These are phyloP conservation scores for Hyaloscypha variabilis DNA, from an alignment of 495 filamentous ascomycete species.

Conservation along the genomic window DNA sequence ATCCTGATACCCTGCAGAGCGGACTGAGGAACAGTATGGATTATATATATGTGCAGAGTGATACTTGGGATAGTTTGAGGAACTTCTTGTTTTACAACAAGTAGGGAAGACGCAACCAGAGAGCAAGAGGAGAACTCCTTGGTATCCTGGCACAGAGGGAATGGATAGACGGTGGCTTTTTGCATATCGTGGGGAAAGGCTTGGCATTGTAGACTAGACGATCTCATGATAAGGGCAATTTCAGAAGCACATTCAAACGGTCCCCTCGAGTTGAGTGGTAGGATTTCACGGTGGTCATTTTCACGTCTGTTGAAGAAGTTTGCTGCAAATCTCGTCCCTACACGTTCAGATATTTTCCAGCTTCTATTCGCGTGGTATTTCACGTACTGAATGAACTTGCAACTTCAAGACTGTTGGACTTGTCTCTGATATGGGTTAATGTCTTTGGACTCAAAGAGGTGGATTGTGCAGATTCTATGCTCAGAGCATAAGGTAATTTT, in stretches of 20 bases:
- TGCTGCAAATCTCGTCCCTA: too few relatives aligned
- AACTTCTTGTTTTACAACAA: slow-evolving; percentile 86
- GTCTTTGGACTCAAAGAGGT: too few relatives aligned
- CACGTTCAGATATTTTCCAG: too few relatives aligned
- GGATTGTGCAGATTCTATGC: too few relatives aligned
- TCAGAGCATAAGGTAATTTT: too few relatives aligned
- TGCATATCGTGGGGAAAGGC: slow-evolving; percentile 13
- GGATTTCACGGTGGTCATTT: too few relatives aligned
- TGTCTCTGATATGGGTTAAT: too few relatives aligned
- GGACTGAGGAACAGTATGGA: slow-evolving; percentile 96
- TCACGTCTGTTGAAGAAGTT: too few relatives aligned
- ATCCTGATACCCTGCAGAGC: slow-evolving; percentile 85
- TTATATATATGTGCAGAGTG: slow-evolving; percentile 88
- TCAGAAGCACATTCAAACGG: background rate
- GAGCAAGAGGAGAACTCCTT: background rate
- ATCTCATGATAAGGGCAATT: slow-evolving; percentile 3
- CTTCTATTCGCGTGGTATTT: too few relatives aligned
- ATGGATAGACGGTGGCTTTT: slow-evolving; percentile 6
- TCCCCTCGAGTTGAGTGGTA: background rate
- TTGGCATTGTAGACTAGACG: slow-evolving; percentile 26
- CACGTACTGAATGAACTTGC: too few relatives aligned
- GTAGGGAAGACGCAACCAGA: slow-evolving; percentile 41
- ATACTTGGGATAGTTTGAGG: slow-evolving; percentile 80
- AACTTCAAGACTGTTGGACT: too few relatives aligned
- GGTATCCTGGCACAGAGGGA: background rate